Conservation (phyloP, 768 basidiomycete species). For the Mycena epipterygia region DNA sequence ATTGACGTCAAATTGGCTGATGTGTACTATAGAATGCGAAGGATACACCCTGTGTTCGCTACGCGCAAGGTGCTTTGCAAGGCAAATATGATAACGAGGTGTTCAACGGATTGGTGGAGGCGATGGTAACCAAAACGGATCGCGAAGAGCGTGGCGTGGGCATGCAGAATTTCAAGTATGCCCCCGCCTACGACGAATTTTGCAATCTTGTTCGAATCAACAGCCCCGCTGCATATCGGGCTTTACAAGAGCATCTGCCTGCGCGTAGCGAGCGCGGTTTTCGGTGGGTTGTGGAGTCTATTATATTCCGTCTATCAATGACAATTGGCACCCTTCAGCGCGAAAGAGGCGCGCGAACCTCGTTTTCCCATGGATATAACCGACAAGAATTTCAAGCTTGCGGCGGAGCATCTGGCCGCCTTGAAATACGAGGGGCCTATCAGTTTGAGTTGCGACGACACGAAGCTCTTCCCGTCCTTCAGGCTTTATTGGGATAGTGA, state of each 20-base stretch:
- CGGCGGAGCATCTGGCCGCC: conserved; percentile 29
- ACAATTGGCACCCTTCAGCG: background rate
- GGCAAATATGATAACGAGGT: conserved; percentile 46
- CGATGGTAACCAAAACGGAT: conserved; percentile 43
- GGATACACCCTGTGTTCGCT: conserved; percentile 24
- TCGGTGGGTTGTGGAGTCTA: conserved; percentile 21
- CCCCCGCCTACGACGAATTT: conserved; percentile 48
- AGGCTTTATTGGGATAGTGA: conserved; percentile 42
- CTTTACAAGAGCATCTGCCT: conserved; percentile 41
- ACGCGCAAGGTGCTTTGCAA: conserved; percentile 33
- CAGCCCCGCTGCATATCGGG: conserved; percentile 38
- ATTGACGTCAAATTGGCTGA: background rate
- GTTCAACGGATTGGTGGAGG: conserved; percentile 47
- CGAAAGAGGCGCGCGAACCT: conserved; percentile 34
- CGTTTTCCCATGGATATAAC: conserved; percentile 40
- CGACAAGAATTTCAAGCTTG: conserved; percentile 38
- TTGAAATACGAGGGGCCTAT: conserved; percentile 43
- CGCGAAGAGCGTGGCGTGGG: conserved; percentile 45
- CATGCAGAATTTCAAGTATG: conserved; percentile 51
- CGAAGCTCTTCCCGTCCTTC: conserved; percentile 46
- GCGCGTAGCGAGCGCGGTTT: conserved; percentile 34
- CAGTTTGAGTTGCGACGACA: conserved; percentile 52
- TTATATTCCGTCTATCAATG: background rate
- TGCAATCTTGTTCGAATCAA: conserved; percentile 41
- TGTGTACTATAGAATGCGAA: conserved; percentile 3